Evolutionary conservation across 2,329 filamentous ascomycete genomes (phyloP).

Genomic region (Ophiocordyceps camponoti-leonardi): DNA sequence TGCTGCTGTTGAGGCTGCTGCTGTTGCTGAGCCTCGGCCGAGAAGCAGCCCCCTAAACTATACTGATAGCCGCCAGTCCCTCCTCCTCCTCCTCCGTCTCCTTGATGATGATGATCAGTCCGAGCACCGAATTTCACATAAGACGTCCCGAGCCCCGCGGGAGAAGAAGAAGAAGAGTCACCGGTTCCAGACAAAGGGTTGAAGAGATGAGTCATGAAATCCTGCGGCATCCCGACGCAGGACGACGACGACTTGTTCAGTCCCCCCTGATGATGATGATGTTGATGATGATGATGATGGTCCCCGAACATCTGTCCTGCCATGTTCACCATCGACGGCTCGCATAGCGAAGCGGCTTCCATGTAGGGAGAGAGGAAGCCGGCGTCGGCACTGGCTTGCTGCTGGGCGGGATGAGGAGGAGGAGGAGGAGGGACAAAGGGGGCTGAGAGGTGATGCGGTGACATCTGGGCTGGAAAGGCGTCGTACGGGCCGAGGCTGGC

Average conservation of each 20-base stretch:
- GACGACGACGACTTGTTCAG: slow-evolving; percentile 72
- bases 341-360: slow-evolving; percentile 19
- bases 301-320: slow-evolving; percentile 76
- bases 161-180: slow-evolving; percentile 16
- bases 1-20: slow-evolving; percentile 73
- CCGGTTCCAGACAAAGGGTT: slow-evolving; percentile 23
- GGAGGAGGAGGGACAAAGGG: slow-evolving; percentile 38
- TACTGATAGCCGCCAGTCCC: slow-evolving; percentile 25
- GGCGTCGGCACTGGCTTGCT: slow-evolving; percentile 45
- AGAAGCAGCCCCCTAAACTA: slow-evolving; percentile 35
- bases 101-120: slow-evolving; percentile 22
- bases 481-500: slow-evolving; percentile 30
- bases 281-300: too few relatives aligned
- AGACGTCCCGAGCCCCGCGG: slow-evolving; percentile 31
- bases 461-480: slow-evolving; percentile 29
- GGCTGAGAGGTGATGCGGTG: slow-evolving; percentile 23
- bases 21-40: slow-evolving; percentile 37
- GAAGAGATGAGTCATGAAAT: slow-evolving; percentile 75
- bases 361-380: slow-evolving; percentile 24
- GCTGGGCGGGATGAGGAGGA: too few relatives aligned
- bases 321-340: slow-evolving; percentile 35
- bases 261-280: too few relatives aligned
- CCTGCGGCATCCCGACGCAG: slow-evolving; percentile 66
- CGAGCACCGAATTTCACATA: slow-evolving; percentile 4
- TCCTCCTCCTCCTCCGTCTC: too few relatives aligned